Base-by-base conservation (phyloP, 805 yeast species). In the Suhomyces emberorum region DNA sequence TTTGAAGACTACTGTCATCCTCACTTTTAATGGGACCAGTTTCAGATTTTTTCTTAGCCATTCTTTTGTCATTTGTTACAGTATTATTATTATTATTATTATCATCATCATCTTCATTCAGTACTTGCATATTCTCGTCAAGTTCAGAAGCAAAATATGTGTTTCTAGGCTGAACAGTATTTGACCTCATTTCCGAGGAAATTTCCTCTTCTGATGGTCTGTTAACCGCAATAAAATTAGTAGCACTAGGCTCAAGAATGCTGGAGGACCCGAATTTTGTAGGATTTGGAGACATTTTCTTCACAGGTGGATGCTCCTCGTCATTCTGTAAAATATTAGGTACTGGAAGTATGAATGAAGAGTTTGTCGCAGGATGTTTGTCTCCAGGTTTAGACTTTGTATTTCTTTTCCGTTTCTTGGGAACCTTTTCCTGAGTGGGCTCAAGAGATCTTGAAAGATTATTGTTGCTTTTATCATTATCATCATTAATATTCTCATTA, bases 81-180 rank as follows among this genome's bases (percentile, higher is more conserved):
- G 30, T 15, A 26, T 10, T 5, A 11, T 21, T 11, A 9, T 8
- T 28, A 14, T 29, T 29, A 9, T 29, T 16, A 15, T 5, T 30
- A 15, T n/a, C 9, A 14, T 22, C 25, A 15, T 5, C 17, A 9
- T 10, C 15, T 12, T 25, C 35, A 7, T 32, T 32, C n/a, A 32
- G 14, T n/a, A 24, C 35, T 16, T 5, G 30, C 11, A 32, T 32
- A 12, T 12, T 7, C 3, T 32, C 22, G 2, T 33, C 36, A n/a
- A 33, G 18, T 7, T 33, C 36, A n/a, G 15, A 30, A 11, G 36
- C 7, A 15, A 33, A 33, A 19, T 14, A 33, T 3, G 15, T 28
- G 17, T 5, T 18, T 21, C 26, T 20, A 20, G 6, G 12, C 14
- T 20, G 33, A 7, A 16, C 18, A 9, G 11, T 24, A 19, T 33